phyloP scores from a whole-genome alignment of 2,329 filamentous ascomycete genomes.

The Phaeosphaeria sp. region DNA sequence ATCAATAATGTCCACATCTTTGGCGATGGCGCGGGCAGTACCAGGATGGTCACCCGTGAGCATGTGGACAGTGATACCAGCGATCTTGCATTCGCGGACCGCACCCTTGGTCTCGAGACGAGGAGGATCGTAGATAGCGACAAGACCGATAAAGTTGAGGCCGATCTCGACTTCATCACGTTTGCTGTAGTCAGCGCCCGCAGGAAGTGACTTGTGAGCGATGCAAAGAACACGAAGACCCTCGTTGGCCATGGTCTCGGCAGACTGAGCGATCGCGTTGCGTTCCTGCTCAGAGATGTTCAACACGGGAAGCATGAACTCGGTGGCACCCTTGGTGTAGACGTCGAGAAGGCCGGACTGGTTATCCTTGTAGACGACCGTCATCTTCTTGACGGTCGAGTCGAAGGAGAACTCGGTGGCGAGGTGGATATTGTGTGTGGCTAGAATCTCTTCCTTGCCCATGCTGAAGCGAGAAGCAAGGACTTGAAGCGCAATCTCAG shows the following conservation, averaged over 20 bases:
- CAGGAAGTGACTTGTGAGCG: conserved; percentile 42
- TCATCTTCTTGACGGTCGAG: conserved; percentile 51
- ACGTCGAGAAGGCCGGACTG: conserved; percentile 38
- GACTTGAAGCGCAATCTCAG: conserved; percentile 49
- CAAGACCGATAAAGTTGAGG: conserved; percentile 79
- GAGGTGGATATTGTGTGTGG: conserved; percentile 36
- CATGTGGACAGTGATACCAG: conserved; percentile 59
- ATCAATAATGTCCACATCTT: conserved; percentile 53
- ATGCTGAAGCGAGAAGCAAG: conserved; percentile 49
- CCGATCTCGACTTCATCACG: conserved; percentile 71
- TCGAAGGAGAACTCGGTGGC: conserved; percentile 50
- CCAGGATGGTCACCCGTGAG: conserved; percentile 57
- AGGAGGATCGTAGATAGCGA: conserved; percentile 86
- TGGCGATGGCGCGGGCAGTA: conserved; percentile 56
- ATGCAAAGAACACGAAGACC: conserved; percentile 49
- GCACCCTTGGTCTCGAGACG: conserved; percentile 75
- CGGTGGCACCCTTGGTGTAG: conserved; percentile 49
- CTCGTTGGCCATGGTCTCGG: conserved; percentile 47
- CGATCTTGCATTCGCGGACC: conserved; percentile 53
- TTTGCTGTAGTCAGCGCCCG: conserved; percentile 36
- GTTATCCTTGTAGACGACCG: conserved; percentile 46
- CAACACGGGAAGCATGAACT: conserved; percentile 45
- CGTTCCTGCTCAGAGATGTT: conserved; percentile 40
- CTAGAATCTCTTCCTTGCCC: conserved; percentile 40
- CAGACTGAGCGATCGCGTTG: conserved; percentile 32